These are phyloP conservation scores for Oryza longistaminata DNA, from an alignment of 176 grass and related monocot species.

Conservation along the genomic window DNA sequence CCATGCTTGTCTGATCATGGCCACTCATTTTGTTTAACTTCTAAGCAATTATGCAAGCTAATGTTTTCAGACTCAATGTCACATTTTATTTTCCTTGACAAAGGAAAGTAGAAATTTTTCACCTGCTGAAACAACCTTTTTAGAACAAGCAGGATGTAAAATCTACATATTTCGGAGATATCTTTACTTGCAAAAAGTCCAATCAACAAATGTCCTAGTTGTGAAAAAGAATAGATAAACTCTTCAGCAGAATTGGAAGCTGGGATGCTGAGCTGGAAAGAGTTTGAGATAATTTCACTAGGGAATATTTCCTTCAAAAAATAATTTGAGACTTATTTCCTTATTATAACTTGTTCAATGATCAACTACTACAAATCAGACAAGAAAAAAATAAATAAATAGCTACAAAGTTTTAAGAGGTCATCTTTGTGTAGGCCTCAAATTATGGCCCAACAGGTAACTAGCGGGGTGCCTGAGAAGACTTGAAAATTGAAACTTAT, in stretches of 20 bases:
- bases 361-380: neutral
- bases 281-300: neutral
- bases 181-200: neutral
- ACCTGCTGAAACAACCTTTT: neutral
- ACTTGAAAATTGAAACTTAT: neutral
- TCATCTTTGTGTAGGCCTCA: neutral
- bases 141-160: neutral
- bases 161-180: neutral
- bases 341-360: neutral
- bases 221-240: neutral
- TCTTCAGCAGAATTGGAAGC: neutral
- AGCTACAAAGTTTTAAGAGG: neutral
- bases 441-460: neutral
- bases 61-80: neutral
- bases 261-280: neutral
- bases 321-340: neutral
- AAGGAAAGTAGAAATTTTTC: neutral
- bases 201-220: neutral
- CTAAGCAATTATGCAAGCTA: neutral
- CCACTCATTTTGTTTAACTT: slow-evolving; percentile 27
- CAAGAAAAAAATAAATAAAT: neutral
- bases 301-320: neutral
- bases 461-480: neutral
- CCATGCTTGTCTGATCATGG: neutral
- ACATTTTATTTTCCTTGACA: neutral